Conservation (phyloP, 495 filamentous ascomycete genomes). For the Tuber melanosporum region DNA sequence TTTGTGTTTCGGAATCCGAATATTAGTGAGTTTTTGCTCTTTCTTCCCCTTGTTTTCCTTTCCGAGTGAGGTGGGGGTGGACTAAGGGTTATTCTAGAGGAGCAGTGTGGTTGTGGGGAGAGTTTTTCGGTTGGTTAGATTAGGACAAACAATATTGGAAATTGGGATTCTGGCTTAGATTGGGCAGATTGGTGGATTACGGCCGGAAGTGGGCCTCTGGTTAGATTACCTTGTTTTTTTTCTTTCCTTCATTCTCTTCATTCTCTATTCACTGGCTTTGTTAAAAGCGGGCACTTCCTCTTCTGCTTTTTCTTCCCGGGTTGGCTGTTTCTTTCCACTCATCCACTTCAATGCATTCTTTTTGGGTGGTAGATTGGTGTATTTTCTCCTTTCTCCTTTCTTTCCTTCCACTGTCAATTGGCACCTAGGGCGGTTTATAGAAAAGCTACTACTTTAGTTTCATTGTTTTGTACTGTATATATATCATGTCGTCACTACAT, state of each 20-base stretch:
- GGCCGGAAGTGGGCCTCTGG: not conserved
- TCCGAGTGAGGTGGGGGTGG: conserved; percentile 34
- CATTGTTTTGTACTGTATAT: not conserved
- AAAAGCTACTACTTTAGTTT: not conserved
- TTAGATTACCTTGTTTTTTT: not conserved
- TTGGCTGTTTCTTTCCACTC: not conserved
- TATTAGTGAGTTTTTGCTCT: conserved; percentile 66
- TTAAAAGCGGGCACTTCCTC: not conserved
- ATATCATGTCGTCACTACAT: not conserved
- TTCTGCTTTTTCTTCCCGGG: not conserved
- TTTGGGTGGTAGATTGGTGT: not conserved
- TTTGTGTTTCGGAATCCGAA: conserved; percentile 97
- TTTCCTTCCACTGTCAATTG: not conserved
- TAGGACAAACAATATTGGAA: conserved; percentile 5
- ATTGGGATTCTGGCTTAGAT: not conserved
- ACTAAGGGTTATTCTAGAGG: conserved; percentile 56
- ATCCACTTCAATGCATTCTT: not conserved
- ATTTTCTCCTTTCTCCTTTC: not conserved
- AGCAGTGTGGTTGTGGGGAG: conserved; percentile 94
- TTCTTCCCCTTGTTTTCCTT: not conserved
- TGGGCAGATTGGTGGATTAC: not conserved
- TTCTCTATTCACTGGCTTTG: not conserved
- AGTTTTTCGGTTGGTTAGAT: conserved; percentile 74
- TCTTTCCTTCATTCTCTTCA: not conserved
- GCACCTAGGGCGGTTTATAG: not conserved